Conservation (phyloP, 2,329 filamentous ascomycete genomes). For the Aspergillus intermedius region DNA sequence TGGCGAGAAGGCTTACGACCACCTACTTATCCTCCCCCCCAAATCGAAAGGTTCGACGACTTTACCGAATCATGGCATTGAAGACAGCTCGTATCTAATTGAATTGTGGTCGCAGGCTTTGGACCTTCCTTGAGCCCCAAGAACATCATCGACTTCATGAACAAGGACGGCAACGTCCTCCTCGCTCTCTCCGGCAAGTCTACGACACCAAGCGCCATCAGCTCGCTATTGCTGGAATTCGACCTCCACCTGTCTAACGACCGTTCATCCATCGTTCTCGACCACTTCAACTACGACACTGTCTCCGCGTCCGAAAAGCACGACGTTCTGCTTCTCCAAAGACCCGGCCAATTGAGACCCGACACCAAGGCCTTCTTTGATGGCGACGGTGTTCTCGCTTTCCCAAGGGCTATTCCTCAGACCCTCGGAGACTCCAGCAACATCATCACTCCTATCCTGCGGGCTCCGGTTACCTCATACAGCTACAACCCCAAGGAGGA, state of each 20-base stretch:
- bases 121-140: slow-evolving; percentile 84
- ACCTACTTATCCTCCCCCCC: slow-evolving; percentile 78
- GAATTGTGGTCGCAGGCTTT: slow-evolving; percentile 54
- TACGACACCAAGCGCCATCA: slow-evolving; percentile 64
- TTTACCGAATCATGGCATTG: neutral
- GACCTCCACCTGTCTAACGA: slow-evolving; percentile 83
- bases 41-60: slow-evolving; percentile 70
- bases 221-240: slow-evolving; percentile 75
- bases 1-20: slow-evolving; percentile 84
- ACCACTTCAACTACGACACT: slow-evolving; percentile 92
- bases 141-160: slow-evolving; percentile 81
- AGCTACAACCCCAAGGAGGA: slow-evolving; percentile 92
- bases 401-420: slow-evolving; percentile 76
- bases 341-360: slow-evolving; percentile 57
- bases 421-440: slow-evolving; percentile 67
- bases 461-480: slow-evolving; percentile 79
- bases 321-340: slow-evolving; percentile 75
- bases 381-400: slow-evolving; percentile 64
- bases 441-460: slow-evolving; percentile 73
- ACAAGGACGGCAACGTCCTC: slow-evolving; percentile 84
- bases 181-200: slow-evolving; percentile 70
- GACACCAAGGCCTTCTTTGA: slow-evolving; percentile 74
- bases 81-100: slow-evolving; percentile 14
- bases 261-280: slow-evolving; percentile 77
- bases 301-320: slow-evolving; percentile 72